Evolutionary conservation across 2,329 filamentous ascomycete species (phyloP), one percentile per base, ranked within the genome.

Genomic region (Colletotrichum echinochloae): DNA sequence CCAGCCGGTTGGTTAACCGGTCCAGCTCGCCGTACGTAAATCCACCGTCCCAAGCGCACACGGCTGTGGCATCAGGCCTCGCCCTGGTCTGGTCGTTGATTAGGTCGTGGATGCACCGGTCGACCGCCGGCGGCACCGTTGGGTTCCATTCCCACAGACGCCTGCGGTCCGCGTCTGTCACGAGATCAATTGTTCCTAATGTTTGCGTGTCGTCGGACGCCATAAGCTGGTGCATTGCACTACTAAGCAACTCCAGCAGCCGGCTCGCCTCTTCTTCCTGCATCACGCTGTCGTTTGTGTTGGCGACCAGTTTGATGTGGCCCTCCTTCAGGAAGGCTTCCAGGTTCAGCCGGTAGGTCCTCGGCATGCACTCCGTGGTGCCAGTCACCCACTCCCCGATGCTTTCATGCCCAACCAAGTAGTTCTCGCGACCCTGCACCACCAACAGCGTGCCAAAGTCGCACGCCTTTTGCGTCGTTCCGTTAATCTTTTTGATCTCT

Each of bases 371-470:
- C 9, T 3, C 41, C 41, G 18, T n/a, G 16, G n/a, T 46, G 20
- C n/a, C 18, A 46, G 41, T 5, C 41, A 46, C n/a, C 18, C 41
- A n/a, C 16, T 7, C 41, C 2, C 41, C 41, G 16, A 46, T 3
- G 5, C 18, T 46, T 16, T 16, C 18, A 1, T 49, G 16, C 16
- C 46, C 46, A 30, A 16, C n/a, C 8, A 8, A 5, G 56, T 20
- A n/a, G 37, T 9, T 39, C 11, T 39, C 37, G 37, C 37, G 3
- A 28, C 51, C 39, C 41, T 65, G 49, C 26, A 65, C 41, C 18
- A 65, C 61, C 5, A 77, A 44, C 12, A 76, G 66, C 12, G 66
- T 74, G 30, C 66, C 52, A 41, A 77, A 76, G 11, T 74, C 71
- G 41, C 72, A 74, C 1, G 74, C 74, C 7, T 70, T 62, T n/a